Conservation (phyloP, 2,329 filamentous ascomycete genomes). For the Phoma sp. region DNA sequence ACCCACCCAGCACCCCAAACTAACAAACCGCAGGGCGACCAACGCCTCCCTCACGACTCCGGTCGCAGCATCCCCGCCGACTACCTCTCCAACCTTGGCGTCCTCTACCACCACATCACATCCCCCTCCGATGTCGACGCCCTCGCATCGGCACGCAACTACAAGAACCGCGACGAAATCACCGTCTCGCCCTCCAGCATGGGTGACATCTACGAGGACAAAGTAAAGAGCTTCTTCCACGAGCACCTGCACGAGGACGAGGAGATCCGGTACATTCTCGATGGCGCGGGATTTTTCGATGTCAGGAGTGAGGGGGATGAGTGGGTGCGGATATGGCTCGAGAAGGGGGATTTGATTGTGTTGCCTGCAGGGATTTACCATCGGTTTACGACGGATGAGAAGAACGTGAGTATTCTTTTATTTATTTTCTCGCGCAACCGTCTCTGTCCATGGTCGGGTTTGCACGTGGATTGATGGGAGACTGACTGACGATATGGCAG, state of each 20-base stretch:
- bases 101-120: slow-evolving; percentile 75
- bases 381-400: slow-evolving; percentile 91
- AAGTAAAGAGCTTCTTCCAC: slow-evolving; percentile 91
- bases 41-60: slow-evolving; percentile 88
- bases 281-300: slow-evolving; percentile 90
- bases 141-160: slow-evolving; percentile 76
- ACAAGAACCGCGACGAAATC: slow-evolving; percentile 95
- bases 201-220: slow-evolving; percentile 87
- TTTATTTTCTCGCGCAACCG: not conserved
- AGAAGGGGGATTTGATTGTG: slow-evolving; percentile 90
- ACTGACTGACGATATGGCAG: slow-evolving; percentile 54
- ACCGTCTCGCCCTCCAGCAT: slow-evolving; percentile 84
- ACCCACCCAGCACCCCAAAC: slow-evolving; percentile 15
- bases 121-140: slow-evolving; percentile 70
- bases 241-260: slow-evolving; percentile 99
- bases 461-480: not conserved
- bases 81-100: slow-evolving; percentile 76
- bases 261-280: slow-evolving; percentile 94
- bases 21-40: slow-evolving; percentile 74
- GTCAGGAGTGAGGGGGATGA: slow-evolving; percentile 81
- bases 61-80: slow-evolving; percentile 69
- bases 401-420: slow-evolving; percentile 71
- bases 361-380: slow-evolving; percentile 96
- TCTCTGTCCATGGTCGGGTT: no score
- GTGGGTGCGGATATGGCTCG: slow-evolving; percentile 86